Percentiles rank a stretch among this genome's conserved stretches.
Evolutionary conservation across 805 yeast species (phyloP).

Genomic region (Yarrowia osloensis): DNA sequence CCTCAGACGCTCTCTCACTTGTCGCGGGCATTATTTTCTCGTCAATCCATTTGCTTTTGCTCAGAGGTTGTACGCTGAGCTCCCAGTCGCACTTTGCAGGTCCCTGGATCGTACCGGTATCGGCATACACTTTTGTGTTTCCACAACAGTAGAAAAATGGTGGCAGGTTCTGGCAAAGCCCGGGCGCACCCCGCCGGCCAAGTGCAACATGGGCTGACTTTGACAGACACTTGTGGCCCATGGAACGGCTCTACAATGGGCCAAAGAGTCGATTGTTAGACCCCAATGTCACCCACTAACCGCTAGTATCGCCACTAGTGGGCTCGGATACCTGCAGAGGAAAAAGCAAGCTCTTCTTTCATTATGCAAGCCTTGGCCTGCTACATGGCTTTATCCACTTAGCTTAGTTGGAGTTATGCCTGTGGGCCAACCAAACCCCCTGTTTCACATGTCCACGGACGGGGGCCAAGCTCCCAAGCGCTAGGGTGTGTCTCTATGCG

Average conservation of each 20-base stretch:
- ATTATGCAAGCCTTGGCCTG: conserved; percentile 2
- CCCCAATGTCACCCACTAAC: background rate
- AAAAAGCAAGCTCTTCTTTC: conserved; percentile 6
- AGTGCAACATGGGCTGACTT: background rate
- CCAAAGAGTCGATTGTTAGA: background rate
- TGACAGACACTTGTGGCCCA: background rate
- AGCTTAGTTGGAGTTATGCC: background rate
- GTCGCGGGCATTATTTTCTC: background rate
- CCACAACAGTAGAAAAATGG: no score
- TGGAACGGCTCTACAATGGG: background rate
- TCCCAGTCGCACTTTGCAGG: no score
- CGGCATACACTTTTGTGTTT: no score
- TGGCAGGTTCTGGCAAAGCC: no score
- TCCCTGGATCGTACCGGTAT: no score
- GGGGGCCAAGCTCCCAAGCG: background rate
- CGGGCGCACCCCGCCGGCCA: background rate
- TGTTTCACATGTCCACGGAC: conserved; percentile 25
- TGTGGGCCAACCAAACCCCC: conserved; percentile 23
- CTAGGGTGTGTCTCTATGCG: background rate
- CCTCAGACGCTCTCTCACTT: background rate
- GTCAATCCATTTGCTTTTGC: background rate
- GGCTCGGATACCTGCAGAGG: conserved; percentile 24
- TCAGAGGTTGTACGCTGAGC: background rate
- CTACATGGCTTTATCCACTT: background rate
- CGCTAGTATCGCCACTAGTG: background rate